These are phyloP conservation scores for Prunus dulcis DNA, from an alignment of 306 rosid species.

Conservation along the genomic window DNA sequence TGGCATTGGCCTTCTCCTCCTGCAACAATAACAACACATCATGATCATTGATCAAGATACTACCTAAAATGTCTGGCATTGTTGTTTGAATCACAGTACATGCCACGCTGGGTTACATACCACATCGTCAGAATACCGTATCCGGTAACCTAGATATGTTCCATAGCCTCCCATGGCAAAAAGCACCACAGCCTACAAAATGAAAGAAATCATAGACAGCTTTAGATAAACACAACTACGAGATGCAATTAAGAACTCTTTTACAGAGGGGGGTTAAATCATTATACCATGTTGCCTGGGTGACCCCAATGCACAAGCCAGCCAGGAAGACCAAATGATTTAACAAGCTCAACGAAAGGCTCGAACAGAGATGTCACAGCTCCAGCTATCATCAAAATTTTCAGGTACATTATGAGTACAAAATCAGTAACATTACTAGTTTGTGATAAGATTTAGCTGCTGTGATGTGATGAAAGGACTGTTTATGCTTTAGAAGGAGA, in stretches of 20 bases:
- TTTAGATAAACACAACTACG: neutral
- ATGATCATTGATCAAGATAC: neutral
- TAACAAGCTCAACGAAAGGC: slow-evolving; percentile 75
- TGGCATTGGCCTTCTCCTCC: slow-evolving; percentile 90
- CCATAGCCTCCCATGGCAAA: slow-evolving; percentile 99
- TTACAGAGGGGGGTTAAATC: neutral
- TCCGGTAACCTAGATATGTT: slow-evolving; percentile 82
- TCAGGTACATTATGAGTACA: neutral
- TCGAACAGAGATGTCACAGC: slow-evolving; percentile 50
- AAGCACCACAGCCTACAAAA: slow-evolving; percentile 77
- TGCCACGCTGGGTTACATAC: slow-evolving; percentile 27
- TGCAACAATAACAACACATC: slow-evolving; percentile 20
- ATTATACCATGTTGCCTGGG: slow-evolving; percentile 76
- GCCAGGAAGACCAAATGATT: slow-evolving; percentile 63
- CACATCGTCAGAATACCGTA: slow-evolving; percentile 66
- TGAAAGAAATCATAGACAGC: neutral
- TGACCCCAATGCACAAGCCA: slow-evolving; percentile 99
- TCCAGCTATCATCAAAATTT: slow-evolving; percentile 43
- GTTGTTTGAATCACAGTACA: neutral
- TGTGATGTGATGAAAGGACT: neutral
- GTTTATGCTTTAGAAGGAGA: neutral
- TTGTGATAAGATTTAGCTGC: neutral
- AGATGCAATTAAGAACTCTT: neutral
- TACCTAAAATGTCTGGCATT: neutral
- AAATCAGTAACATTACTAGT: neutral